These are phyloP conservation scores for Salix arbutifolia DNA, from an alignment of 345 rosid genomes.

Conservation along the genomic window DNA sequence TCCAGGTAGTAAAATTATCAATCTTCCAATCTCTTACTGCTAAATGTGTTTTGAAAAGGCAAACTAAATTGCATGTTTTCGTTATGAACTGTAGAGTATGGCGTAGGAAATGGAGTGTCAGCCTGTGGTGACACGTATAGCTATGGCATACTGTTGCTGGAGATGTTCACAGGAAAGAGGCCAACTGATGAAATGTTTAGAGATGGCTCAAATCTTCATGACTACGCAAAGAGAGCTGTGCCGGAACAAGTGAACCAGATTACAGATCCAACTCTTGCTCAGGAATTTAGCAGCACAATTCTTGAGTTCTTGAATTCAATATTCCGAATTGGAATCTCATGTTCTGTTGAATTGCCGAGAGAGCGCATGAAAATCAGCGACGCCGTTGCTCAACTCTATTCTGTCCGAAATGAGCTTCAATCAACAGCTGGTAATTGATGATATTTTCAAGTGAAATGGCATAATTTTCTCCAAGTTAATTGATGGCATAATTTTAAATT, in stretches of 20 bases:
- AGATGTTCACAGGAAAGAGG: constrained; percentile 8
- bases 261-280: neutral
- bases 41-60: neutral
- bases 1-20: neutral
- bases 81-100: neutral
- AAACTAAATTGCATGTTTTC: neutral
- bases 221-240: neutral
- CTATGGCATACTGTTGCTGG: constrained; percentile 1
- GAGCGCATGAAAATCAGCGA: neutral
- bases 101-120: neutral
- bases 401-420: too few relatives aligned
- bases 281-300: neutral
- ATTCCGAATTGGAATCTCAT: neutral
- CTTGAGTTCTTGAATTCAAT: neutral
- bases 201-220: neutral
- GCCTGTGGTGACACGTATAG: neutral
- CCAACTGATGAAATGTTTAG: neutral
- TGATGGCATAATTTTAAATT: too few relatives aligned
- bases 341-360: neutral
- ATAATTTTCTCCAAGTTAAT: too few relatives aligned
- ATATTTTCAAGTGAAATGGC: too few relatives aligned
- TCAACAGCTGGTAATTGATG: too few relatives aligned
- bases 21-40: neutral
- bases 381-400: neutral
- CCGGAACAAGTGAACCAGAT: neutral